Evolutionary conservation across 1,284 basidiomycete genomes (phyloP), one percentile per base, ranked within the genome.

Genomic region (Ustilago esculenta): DNA sequence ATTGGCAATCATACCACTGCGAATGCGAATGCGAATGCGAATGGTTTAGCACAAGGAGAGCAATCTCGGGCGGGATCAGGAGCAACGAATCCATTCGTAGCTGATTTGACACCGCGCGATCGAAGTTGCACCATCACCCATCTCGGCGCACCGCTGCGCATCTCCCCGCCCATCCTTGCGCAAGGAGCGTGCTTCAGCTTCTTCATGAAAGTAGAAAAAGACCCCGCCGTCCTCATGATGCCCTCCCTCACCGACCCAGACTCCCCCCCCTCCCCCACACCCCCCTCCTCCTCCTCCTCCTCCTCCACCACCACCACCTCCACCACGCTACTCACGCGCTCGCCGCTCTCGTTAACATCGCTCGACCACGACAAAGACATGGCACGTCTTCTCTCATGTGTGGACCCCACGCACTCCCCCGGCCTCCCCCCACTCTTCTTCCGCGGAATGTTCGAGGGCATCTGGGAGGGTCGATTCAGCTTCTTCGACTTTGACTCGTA

Each of bases 401-500:
- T 64, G n/a, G 35, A 85, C 56, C 84, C 86, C 0, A 72, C 82
- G 45, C 49, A 18, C 8, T 81, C 80, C 0, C 74, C 60, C 11
- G 85, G 85, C 1, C 76, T 85, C 39, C 75, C 78, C n/a, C 79
- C 82, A 7, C 64, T 80, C 24, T 82, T 79, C 37, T 84, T 81
- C 80, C 69, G 78, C 9, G 84, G 85, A 15, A 79, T 79, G 24
- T 84, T 84, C 37, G 71, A 82, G 7, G 86, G 86, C 1, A 82
- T 82, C 18, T 87, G 86, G 86, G 86, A 87, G 57, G 86, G 86
- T 1, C 82, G 83, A 10, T 87, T 87, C 64, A 76, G 81, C 47
- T 87, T 86, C 67, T 85, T 86, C 69, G 85, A 87, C 57, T 87
- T 86, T 65, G 85, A 86, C 58, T 83, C 83, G 21, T 87, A 86